Base-by-base conservation (phyloP, 306 rosid species). In the Acacia crassicarpa region DNA sequence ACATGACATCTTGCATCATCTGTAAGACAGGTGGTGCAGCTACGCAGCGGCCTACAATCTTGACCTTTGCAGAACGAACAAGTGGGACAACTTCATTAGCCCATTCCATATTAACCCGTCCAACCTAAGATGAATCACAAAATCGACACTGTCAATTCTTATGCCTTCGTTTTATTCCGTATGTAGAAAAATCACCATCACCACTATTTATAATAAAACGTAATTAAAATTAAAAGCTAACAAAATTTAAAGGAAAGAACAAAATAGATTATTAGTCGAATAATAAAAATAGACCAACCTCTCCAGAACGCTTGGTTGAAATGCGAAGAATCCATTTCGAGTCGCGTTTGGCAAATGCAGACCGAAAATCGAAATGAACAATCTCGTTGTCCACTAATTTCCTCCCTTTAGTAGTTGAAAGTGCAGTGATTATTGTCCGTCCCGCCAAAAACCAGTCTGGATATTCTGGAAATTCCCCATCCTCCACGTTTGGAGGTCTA, bases 101-200 rank as follows among this genome's bases (percentile, higher is more conserved):
- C 98, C 97, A 92, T 74, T 92, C 97, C 97, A 92, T 94, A 45
- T 91, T 94, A 82, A 94, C 84, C 78, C 97, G 84, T 78, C 98
- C 98, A 83, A 94, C 92, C 98, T 94, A 65, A 76, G 7, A 46
- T 13, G 41, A 75, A 80, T 33, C 51, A 35, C 73, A 40, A 8
- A 68, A 32, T 68, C 73, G 0, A 8, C 68, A 79, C 49, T 8
- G 17, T 72, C 59, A 70, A 53, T 5, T 35, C 15, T 15, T 11
- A 3, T 38, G n/a, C 43, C 49, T 35, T 63, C 1, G 10, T 33
- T 1, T 68, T 2, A 40, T 22, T 68, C 48, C n/a, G 1, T 14
- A 63, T 27, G 11, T 63, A 61, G 16, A 30, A 63, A 11, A 58
- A 22, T 48, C 14, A 48, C 15, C 53, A 54, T n/a, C 19, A 16